Percentiles rank a stretch among this genome's conserved stretches.
phyloP scores from a whole-genome alignment of 257 asterid genomes.

The Schizonepeta tenuifolia region DNA sequence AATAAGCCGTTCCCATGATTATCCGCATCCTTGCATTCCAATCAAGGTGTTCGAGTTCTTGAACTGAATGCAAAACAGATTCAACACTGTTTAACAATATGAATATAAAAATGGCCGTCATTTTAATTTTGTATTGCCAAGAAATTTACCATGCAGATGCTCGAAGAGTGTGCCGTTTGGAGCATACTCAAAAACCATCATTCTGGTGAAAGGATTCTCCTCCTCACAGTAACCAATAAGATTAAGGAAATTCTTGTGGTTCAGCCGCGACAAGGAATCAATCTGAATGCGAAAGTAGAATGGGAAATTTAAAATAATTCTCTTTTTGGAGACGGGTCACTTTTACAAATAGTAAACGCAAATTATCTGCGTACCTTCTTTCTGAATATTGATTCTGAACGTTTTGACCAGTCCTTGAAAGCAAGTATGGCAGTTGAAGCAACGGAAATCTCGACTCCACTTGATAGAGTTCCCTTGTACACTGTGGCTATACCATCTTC shows the following conservation, averaged over 20 bases:
- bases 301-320: background rate
- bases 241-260: slow-evolving; percentile 92
- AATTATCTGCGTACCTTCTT: slow-evolving; percentile 61
- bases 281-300: slow-evolving; percentile 48
- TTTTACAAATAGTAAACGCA: background rate
- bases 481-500: slow-evolving; percentile 57
- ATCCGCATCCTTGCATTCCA: slow-evolving; percentile 87
- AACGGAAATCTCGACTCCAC: slow-evolving; percentile 93
- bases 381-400: slow-evolving; percentile 66
- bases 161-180: slow-evolving; percentile 84
- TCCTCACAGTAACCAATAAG: slow-evolving; percentile 94
- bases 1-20: slow-evolving; percentile 81
- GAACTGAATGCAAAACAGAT: slow-evolving; percentile 45
- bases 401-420: slow-evolving; percentile 72
- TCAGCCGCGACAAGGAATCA: slow-evolving; percentile 73
- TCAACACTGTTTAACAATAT: background rate
- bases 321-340: background rate
- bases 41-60: slow-evolving; percentile 88
- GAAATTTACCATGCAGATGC: slow-evolving; percentile 78
- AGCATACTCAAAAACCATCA: slow-evolving; percentile 99
- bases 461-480: slow-evolving; percentile 91
- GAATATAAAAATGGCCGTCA: background rate
- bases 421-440: slow-evolving; percentile 67
- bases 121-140: background rate
- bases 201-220: slow-evolving; percentile 80